phyloP scores from a whole-genome alignment of 805 yeast species.

The Candida anglica region DNA sequence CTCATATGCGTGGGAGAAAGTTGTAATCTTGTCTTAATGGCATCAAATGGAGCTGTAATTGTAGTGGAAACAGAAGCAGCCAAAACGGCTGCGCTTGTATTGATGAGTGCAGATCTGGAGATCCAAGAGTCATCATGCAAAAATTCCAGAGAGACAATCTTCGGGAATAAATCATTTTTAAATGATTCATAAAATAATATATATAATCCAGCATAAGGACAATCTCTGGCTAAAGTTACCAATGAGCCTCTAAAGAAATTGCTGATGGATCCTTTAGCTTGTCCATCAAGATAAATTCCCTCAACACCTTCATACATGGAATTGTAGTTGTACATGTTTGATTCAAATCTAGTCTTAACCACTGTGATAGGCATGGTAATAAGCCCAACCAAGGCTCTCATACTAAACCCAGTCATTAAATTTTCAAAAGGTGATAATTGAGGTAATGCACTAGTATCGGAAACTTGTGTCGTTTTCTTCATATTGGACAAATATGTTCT shows the following conservation, averaged over 20 bases:
- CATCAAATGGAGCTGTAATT: constrained; percentile 92
- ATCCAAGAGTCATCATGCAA: neutral
- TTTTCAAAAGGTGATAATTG: constrained; percentile 67
- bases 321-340: constrained; percentile 66
- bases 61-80: constrained; percentile 59
- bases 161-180: constrained; percentile 54
- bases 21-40: constrained; percentile 89
- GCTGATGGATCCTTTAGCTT: constrained; percentile 31
- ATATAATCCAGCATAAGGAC: constrained; percentile 94
- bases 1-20: constrained; percentile 36
- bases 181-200: constrained; percentile 79
- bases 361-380: constrained; percentile 94
- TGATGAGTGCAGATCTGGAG: constrained; percentile 52
- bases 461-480: constrained; percentile 7
- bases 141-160: constrained; percentile 8
- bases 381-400: constrained; percentile 79
- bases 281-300: constrained; percentile 43
- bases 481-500: constrained; percentile 47
- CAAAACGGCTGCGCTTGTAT: constrained; percentile 68
- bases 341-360: constrained; percentile 84
- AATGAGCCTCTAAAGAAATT: constrained; percentile 87
- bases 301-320: constrained; percentile 58
- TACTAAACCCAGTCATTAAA: constrained; percentile 68
- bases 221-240: constrained; percentile 85
- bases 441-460: constrained; percentile 46